Percentiles rank a stretch among this genome's conserved stretches.
These are phyloP conservation scores for Litsea cubeba DNA, from an alignment of 164 flowering plant genomes.

Conservation along the genomic window DNA sequence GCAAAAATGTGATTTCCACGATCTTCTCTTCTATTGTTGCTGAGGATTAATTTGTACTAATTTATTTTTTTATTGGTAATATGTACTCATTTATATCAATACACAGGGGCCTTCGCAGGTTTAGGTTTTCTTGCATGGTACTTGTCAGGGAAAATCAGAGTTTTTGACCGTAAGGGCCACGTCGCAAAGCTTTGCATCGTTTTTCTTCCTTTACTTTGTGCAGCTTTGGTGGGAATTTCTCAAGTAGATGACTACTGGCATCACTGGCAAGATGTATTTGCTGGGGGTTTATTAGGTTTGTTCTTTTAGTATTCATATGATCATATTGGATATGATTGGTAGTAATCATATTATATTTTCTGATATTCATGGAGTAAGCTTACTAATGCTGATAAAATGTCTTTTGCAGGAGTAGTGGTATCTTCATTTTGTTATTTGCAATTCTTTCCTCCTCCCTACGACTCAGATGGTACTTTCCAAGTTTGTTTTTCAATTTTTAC, in stretches of 20 bases:
- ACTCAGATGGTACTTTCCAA: constrained; percentile 35
- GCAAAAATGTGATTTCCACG: not conserved
- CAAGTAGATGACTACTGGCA: constrained; percentile 85
- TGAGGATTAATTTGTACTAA: no score
- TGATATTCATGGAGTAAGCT: not conserved
- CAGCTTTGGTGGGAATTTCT: constrained; percentile 67
- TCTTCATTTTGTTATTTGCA: constrained; percentile 75
- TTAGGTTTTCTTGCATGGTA: constrained; percentile 74
- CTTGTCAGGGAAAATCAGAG: constrained; percentile 68
- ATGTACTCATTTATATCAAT: not conserved
- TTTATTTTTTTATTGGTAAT: not conserved
- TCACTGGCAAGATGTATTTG: constrained; percentile 84
- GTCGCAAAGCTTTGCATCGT: constrained; percentile 73
- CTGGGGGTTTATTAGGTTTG: constrained; percentile 68
- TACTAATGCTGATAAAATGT: not conserved
- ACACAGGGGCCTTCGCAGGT: constrained; percentile 89
- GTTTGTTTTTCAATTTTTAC: not conserved
- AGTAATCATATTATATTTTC: not conserved
- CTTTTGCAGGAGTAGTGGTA: constrained; percentile 45
- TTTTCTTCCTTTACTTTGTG: constrained; percentile 64
- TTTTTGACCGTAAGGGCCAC: constrained; percentile 73
- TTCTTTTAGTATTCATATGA: not conserved
- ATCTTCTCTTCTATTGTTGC: not conserved
- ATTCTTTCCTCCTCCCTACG: constrained; percentile 78
- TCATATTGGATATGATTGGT: not conserved